A percentile compares a stretch with the other conserved stretches of the same genome.
These are phyloP conservation scores for Miscanthus lutarioriparius DNA, from an alignment of 176 grass and related monocot genomes.

Conservation along the genomic window DNA sequence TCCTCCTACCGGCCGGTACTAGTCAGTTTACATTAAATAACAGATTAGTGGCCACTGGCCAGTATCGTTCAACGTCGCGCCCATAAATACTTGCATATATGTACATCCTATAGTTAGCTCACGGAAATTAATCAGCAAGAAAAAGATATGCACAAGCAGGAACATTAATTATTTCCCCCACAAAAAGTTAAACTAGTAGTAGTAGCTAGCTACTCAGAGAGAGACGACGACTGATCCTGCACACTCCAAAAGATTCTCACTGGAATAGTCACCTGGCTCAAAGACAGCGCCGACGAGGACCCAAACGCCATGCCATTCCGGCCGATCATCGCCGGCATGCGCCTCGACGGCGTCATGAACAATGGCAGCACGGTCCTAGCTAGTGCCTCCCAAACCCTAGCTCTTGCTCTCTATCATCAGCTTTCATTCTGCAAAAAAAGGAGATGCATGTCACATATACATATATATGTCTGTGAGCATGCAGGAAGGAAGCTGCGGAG, in stretches of 20 bases:
- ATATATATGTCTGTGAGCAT: background rate
- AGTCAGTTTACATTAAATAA: conserved; percentile 21
- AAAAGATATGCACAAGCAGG: background rate
- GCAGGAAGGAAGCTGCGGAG: background rate
- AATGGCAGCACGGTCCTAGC: background rate
- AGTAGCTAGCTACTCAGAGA: background rate
- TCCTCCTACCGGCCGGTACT: background rate
- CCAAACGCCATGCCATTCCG: conserved; percentile 50
- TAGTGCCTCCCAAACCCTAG: conserved; percentile 56
- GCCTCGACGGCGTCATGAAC: conserved; percentile 77
- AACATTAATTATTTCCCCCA: background rate
- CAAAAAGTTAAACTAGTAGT: background rate
- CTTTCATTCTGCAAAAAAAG: conserved; percentile 24
- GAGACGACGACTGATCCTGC: background rate
- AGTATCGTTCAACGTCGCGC: background rate
- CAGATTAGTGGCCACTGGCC: background rate
- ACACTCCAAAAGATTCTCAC: background rate
- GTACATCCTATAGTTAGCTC: conserved; percentile 20
- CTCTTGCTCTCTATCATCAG: background rate
- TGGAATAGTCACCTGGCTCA: conserved; percentile 52
- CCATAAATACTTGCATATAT: conserved; percentile 32
- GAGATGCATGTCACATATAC: background rate
- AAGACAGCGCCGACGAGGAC: conserved; percentile 68
- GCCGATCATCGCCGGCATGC: conserved; percentile 70
- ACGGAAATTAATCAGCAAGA: background rate